Conservation (phyloP, 176 grass and related monocot species). For the Ensete glaucum region DNA sequence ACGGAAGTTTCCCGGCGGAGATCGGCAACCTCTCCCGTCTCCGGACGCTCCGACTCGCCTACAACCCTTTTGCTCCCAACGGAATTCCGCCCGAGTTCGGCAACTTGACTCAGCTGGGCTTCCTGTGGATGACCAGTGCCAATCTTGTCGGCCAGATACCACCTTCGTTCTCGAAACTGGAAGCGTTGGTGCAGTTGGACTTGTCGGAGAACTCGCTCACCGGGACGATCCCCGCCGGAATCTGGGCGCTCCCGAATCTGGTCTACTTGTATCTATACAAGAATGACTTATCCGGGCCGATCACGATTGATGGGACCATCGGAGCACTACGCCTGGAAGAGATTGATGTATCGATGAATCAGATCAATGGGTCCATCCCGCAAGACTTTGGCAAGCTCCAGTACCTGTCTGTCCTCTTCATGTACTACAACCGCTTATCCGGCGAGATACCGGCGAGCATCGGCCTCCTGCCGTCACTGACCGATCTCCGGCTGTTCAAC, state of each 20-base stretch:
- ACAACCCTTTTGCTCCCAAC: constrained; percentile 20
- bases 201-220: constrained; percentile 22
- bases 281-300: constrained; percentile 27
- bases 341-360: constrained; percentile 43
- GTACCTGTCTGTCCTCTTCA: constrained; percentile 12
- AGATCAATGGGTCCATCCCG: constrained; percentile 50
- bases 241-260: constrained; percentile 58
- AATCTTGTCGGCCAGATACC: constrained; percentile 42
- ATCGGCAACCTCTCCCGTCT: constrained; percentile 46
- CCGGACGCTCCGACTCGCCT: constrained; percentile 1
- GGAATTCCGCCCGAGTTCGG: constrained; percentile 42
- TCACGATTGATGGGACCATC: constrained; percentile 25
- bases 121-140: background rate
- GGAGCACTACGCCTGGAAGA: background rate
- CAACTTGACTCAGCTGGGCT: constrained; percentile 25
- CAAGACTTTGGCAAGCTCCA: constrained; percentile 34
- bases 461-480: constrained; percentile 32
- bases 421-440: constrained; percentile 43
- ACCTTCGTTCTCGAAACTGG: constrained; percentile 16
- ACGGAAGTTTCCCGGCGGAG: constrained; percentile 26
- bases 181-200: constrained; percentile 18
- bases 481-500: background rate
- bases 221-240: constrained; percentile 39
- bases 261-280: background rate
- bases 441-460: constrained; percentile 72